Evolutionary conservation across 2,329 filamentous ascomycete genomes (phyloP).

Genomic region (Claviceps spartinae): DNA sequence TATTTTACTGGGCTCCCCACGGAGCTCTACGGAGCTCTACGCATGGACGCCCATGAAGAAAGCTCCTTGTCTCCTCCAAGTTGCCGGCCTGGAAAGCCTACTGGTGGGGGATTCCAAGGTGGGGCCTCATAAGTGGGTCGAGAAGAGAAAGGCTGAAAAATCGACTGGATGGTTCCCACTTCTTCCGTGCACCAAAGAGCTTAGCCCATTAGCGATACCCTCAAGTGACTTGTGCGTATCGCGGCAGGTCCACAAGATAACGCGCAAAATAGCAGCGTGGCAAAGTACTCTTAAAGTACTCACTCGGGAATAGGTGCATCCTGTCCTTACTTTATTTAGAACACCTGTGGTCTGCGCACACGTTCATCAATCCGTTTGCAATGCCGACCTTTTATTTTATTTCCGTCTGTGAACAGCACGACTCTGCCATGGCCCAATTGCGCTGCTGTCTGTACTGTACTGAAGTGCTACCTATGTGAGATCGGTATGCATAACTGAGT

Average conservation of each 20-base stretch:
- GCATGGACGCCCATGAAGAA: background rate
- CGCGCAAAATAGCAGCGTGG: background rate
- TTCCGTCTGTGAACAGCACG: background rate
- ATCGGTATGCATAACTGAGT: no score
- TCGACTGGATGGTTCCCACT: background rate
- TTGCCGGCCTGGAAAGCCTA: background rate
- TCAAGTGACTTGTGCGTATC: background rate
- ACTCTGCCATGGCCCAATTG: background rate
- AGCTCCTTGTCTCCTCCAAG: background rate
- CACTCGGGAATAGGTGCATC: background rate
- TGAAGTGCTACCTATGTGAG: no score
- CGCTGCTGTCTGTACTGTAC: background rate
- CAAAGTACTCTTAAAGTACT: background rate
- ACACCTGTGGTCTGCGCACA: background rate
- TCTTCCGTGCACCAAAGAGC: background rate
- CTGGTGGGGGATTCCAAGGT: background rate
- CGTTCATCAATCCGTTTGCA: background rate
- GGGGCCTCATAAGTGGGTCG: background rate
- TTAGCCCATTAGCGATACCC: background rate
- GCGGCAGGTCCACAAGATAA: background rate
- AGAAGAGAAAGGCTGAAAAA: background rate
- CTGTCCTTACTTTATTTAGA: background rate
- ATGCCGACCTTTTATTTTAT: background rate
- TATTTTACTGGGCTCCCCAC: background rate
- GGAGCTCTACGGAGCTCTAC: background rate